Evolutionary conservation across 148 eudicot genomes (phyloP), one percentile per base, ranked within the genome.

Genomic region (Silene latifolia): DNA sequence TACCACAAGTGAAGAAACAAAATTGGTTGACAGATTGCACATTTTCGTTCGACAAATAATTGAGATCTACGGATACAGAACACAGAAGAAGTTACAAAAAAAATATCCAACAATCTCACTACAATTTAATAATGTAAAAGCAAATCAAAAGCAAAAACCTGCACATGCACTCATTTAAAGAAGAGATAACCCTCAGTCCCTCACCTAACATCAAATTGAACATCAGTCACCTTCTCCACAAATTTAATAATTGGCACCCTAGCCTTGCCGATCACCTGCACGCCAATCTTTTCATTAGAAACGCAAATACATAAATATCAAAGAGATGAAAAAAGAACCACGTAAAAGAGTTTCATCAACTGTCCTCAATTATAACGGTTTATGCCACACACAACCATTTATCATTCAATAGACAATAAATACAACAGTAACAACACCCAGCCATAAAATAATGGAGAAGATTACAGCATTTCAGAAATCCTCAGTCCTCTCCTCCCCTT

Each of bases 191-290:
- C 67, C 85, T 70, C 75, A 95, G 20, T 63, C 23, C 64, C 86
- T 70, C 75, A 95, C 98, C 98, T 95, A 76, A 92, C 71, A 76
- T 95, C 98, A 86, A 95, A 92, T 3, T 86, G 69, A 78, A 95
- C 69, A 21, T 89, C 89, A 67, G 97, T 90, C 73, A 74, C 87
- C 85, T 89, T 92, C 89, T 95, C 98, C 81, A 92, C 89, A 87
- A 95, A 95, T 77, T 95, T 95, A 62, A 95, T 81, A 51, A 95
- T 95, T 11, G 98, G 98, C 68, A 95, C 96, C 65, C 96, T 91
- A 72, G 98, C 97, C 84, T 86, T 95, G 54, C 90, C 93, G 72
- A 95, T 90, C 68, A 95, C 98, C 98, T 95, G 82, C 19, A 23
- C 72, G 74, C 65, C 73, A 58, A 46, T 48, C 1, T 23, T 35